Percentiles rank a stretch among this genome's conserved stretches.
Conservation (phyloP, 2,329 filamentous ascomycete genomes). For the Hypomyces rosellus region DNA sequence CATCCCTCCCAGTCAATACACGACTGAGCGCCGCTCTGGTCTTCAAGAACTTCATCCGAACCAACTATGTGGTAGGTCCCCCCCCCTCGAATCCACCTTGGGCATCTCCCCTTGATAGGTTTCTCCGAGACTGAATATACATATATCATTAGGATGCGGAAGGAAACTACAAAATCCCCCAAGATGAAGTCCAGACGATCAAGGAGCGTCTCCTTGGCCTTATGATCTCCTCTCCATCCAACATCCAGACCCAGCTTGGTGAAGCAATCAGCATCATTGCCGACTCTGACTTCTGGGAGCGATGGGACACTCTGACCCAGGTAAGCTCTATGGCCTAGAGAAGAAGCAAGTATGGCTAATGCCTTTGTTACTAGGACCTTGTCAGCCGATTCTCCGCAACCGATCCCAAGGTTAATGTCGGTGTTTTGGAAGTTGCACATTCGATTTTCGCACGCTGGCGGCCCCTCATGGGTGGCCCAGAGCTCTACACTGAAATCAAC, state of each 20-base stretch:
- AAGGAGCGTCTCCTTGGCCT: constrained; percentile 92
- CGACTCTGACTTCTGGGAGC: constrained; percentile 93
- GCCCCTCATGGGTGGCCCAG: constrained; percentile 87
- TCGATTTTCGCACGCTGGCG: constrained; percentile 97
- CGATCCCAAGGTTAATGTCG: constrained; percentile 81
- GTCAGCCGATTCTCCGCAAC: constrained; percentile 78
- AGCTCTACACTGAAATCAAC: constrained; percentile 90
- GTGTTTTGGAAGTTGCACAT: constrained; percentile 93
- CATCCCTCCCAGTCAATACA: constrained; percentile 65
- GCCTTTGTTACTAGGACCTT: constrained; percentile 56
- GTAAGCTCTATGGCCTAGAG: constrained; percentile 32
- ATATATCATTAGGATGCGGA: constrained; percentile 65
- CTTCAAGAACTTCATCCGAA: constrained; percentile 98
- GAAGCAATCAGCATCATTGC: constrained; percentile 97
- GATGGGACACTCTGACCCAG: constrained; percentile 93
- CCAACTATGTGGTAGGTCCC: constrained; percentile 73
- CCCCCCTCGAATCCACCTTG: not conserved
- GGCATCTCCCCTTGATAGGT: too few relatives aligned
- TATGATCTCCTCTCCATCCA: constrained; percentile 86
- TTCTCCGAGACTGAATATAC: constrained; percentile 1
- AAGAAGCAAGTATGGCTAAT: not conserved
- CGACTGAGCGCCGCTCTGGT: constrained; percentile 83
- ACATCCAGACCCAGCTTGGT: constrained; percentile 87
- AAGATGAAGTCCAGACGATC: constrained; percentile 79
- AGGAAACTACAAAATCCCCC: constrained; percentile 81